phyloP scores from a whole-genome alignment of 768 basidiomycete species.

The Arthromyces matolae region DNA sequence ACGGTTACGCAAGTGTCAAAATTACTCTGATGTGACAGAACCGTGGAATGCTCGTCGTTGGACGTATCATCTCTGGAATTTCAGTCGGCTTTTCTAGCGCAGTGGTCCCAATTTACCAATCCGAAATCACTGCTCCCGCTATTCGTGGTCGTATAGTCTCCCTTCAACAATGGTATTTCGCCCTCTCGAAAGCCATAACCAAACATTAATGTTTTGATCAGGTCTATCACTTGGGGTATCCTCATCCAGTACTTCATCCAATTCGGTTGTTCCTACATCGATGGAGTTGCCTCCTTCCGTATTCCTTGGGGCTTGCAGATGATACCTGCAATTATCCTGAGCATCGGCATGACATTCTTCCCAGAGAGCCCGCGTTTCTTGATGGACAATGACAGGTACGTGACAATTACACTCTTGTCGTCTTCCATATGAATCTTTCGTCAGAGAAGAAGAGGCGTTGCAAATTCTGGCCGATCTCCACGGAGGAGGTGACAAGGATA shows the following conservation, averaged over 20 bases:
- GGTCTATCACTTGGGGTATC: slow-evolving; percentile 76
- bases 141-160: slow-evolving; percentile 77
- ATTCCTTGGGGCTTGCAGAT: slow-evolving; percentile 80
- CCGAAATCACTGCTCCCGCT: slow-evolving; percentile 65
- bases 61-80: slow-evolving; percentile 64
- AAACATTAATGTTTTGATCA: slow-evolving; percentile 3
- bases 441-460: slow-evolving; percentile 58
- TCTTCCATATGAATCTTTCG: background rate
- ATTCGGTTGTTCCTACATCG: slow-evolving; percentile 71
- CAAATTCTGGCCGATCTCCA: slow-evolving; percentile 75
- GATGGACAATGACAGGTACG: slow-evolving; percentile 54
- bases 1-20: background rate
- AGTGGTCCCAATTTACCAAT: slow-evolving; percentile 72
- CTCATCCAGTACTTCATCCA: slow-evolving; percentile 73
- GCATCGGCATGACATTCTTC: slow-evolving; percentile 62
- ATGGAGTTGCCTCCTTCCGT: slow-evolving; percentile 69
- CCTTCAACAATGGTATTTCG: slow-evolving; percentile 61
- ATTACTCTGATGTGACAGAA: slow-evolving; percentile 33
- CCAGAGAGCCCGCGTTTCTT: slow-evolving; percentile 74
- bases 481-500: slow-evolving; percentile 53
- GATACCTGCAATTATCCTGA: slow-evolving; percentile 72
- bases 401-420: background rate
- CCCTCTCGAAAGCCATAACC: background rate
- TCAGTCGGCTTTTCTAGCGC: slow-evolving; percentile 65
- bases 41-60: slow-evolving; percentile 72